Evolutionary conservation across 495 filamentous ascomycete genomes (phyloP).

Genomic region (Aspergillus funiculosus): DNA sequence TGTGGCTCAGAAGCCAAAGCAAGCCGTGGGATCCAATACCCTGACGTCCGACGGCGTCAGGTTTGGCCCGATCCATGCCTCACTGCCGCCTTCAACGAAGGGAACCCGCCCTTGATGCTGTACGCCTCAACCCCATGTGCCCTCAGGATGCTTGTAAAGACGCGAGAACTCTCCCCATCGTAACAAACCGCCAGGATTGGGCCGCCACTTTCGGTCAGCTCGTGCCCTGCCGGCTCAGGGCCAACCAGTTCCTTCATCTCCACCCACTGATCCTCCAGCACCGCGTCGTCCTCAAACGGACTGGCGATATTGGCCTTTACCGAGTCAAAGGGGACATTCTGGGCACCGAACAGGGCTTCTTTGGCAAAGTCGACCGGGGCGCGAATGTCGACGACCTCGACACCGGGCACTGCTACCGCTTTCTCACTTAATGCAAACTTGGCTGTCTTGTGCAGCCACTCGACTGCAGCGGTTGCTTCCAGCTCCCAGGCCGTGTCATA

Average conservation of each 20-base stretch:
- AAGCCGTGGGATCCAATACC: too few species aligned
- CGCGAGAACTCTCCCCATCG: too few species aligned
- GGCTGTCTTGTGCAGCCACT: constrained; percentile 30
- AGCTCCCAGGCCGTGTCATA: constrained; percentile 53
- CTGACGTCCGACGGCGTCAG: too few species aligned
- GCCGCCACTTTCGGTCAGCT: too few species aligned
- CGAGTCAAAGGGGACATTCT: constrained; percentile 38
- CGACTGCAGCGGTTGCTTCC: constrained; percentile 37
- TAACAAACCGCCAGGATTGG: too few species aligned
- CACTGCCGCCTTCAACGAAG: too few species aligned
- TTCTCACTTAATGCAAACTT: constrained; percentile 21
- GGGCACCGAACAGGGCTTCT: constrained; percentile 41
- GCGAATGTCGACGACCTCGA: constrained; percentile 40
- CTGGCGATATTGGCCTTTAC: constrained; percentile 30
- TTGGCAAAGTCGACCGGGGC: constrained; percentile 33
- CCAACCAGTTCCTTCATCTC: constrained; percentile 44
- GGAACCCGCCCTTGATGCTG: too few species aligned
- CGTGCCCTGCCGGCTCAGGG: too few species aligned
- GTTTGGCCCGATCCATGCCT: too few species aligned
- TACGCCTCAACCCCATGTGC: too few species aligned
- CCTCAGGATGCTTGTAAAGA: too few species aligned
- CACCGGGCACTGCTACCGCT: constrained; percentile 23
- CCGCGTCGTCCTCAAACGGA: constrained; percentile 40
- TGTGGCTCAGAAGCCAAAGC: too few species aligned
- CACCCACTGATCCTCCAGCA: constrained; percentile 42